A percentile compares a stretch with the other conserved stretches of the same genome.
These are phyloP conservation scores for Ananas comosus DNA, from an alignment of 176 grass and related monocot species.

Conservation along the genomic window DNA sequence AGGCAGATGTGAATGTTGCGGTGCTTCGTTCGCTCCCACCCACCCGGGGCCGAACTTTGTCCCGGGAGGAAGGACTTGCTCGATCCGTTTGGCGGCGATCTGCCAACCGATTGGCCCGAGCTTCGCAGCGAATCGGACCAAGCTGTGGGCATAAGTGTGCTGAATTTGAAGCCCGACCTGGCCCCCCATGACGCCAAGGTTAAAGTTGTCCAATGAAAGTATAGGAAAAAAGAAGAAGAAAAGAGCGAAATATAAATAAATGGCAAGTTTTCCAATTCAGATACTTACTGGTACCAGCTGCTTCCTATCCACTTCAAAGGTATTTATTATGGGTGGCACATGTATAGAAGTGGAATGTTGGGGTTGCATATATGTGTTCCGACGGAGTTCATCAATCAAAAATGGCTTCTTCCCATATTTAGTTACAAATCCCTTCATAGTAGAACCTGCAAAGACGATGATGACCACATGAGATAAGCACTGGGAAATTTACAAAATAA, in stretches of 20 bases:
- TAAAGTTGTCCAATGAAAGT: conserved; percentile 14
- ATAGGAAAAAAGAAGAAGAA: not conserved
- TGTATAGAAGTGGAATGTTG: conserved; percentile 38
- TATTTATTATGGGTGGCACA: conserved; percentile 39
- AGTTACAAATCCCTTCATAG: conserved; percentile 24
- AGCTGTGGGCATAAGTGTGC: conserved; percentile 52
- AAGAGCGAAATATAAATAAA: not conserved
- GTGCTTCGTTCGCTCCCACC: conserved; percentile 58
- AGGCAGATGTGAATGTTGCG: conserved; percentile 24
- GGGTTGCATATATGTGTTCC: conserved; percentile 59
- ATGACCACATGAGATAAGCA: not conserved
- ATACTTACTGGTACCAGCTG: conserved; percentile 65
- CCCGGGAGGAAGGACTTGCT: conserved; percentile 43
- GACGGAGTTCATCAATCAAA: conserved; percentile 59
- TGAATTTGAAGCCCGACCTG: conserved; percentile 70
- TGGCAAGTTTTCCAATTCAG: not conserved
- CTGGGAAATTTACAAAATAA: not conserved
- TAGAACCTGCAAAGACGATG: conserved; percentile 30
- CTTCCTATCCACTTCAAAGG: conserved; percentile 53
- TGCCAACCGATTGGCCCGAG: conserved; percentile 65
- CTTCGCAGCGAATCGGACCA: conserved; percentile 68
- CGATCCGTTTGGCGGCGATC: conserved; percentile 55
- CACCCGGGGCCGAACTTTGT: conserved; percentile 64
- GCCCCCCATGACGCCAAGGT: not conserved
- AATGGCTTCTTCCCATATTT: conserved; percentile 52